These are phyloP conservation scores for Ophiostoma ulmi DNA, from an alignment of 2,329 filamentous ascomycete species.

Conservation along the genomic window DNA sequence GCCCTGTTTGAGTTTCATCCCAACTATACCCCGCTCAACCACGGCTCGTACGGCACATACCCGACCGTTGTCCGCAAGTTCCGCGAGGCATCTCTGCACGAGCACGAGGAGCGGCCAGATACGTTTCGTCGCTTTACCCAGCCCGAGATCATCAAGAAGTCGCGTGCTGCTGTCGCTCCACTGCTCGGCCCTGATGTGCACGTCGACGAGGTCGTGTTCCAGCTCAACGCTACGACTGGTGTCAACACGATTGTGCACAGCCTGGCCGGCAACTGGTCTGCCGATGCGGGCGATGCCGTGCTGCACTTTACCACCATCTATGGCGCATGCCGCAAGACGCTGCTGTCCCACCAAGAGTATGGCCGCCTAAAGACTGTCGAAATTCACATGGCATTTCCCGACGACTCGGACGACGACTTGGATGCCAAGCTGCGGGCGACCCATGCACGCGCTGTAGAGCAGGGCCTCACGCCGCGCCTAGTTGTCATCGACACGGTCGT, in stretches of 20 bases:
- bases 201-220: slow-evolving; percentile 56
- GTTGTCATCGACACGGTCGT: not conserved
- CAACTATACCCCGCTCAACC: slow-evolving; percentile 34
- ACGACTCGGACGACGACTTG: not conserved
- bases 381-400: not conserved
- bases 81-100: slow-evolving; percentile 50
- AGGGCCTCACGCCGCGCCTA: slow-evolving; percentile 3
- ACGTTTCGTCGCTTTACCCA: slow-evolving; percentile 59
- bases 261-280: slow-evolving; percentile 35
- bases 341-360: not conserved
- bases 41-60: slow-evolving; percentile 63
- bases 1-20: slow-evolving; percentile 34
- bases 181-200: slow-evolving; percentile 46
- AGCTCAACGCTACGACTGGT: slow-evolving; percentile 66
- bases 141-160: slow-evolving; percentile 49
- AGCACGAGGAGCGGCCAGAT: slow-evolving; percentile 58
- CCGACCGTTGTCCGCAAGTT: slow-evolving; percentile 51
- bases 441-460: not conserved
- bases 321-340: slow-evolving; percentile 4
- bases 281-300: slow-evolving; percentile 18
- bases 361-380: not conserved
- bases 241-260: slow-evolving; percentile 63
- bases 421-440: slow-evolving; percentile 10
- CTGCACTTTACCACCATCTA: slow-evolving; percentile 8
- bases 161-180: slow-evolving; percentile 54